Base-by-base conservation (phyloP, 2,329 filamentous ascomycete genomes). In the Purpureocillium takamizusanense region DNA sequence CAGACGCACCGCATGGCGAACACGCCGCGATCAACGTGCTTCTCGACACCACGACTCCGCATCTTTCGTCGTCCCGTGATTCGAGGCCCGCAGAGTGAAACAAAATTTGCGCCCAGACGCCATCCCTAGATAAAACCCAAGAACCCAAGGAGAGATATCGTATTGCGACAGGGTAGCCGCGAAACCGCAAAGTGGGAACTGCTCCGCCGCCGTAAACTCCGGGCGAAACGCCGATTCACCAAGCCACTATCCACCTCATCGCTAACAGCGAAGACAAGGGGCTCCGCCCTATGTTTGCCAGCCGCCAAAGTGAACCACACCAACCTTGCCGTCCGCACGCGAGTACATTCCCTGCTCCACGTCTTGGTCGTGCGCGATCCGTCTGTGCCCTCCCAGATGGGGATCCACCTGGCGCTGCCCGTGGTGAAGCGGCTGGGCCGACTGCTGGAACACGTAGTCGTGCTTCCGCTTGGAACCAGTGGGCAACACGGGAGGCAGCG, bases 391-490 rank as follows among this genome's bases (percentile, higher is more conserved):
- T 15, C 48, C 42, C 28, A 53, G 51, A 41, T 63, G 57, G 3
- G 50, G 38, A 11, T 66, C 62, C 14, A 51, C 42, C 36, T 60
- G 62, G 21, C 63, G 53, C 43, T 61, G 54, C 3, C 62, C 57
- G 30, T 66, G 63, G 48, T 57, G 55, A 6, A 64, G 51, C 2
- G 59, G 51, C 15, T 52, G 47, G 4, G 43, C 44, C 39, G 45
- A 56, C 33, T 61, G 54, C 7, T 47, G 37, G 35, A 63, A 63
- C 39, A 60, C 56, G 10, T 42, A 42, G 33, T 61, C 57, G 34
- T 59, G 60, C 42, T 63, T 63, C 25, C 60, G 57, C 51, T 63
- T 63, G 31, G 53, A 56, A 2, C 60, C 60, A 1, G 52, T 51
- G 5, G 43, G 44, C 17, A 57, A 31, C 9, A 47, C 27, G 1